phyloP scores from a whole-genome alignment of 2,329 filamentous ascomycete genomes.

The Pyrenophora teres region DNA sequence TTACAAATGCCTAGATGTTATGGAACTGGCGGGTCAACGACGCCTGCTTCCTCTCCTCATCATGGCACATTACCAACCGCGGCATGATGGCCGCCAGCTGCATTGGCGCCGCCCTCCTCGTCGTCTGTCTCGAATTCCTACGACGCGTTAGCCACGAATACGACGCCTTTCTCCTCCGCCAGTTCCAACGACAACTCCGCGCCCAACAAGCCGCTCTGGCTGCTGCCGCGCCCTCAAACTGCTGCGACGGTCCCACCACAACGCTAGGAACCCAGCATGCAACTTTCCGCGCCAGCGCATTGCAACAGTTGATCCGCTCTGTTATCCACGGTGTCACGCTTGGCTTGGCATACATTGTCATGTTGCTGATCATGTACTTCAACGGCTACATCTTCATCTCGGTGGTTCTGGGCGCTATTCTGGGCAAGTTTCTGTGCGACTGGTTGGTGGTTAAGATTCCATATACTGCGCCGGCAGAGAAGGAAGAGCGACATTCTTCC shows the following conservation, averaged over 20 bases:
- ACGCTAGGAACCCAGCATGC: constrained; percentile 33
- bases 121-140: constrained; percentile 72
- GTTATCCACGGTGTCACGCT: constrained; percentile 73
- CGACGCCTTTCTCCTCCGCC: constrained; percentile 67
- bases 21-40: constrained; percentile 80
- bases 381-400: constrained; percentile 78
- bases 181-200: constrained; percentile 50
- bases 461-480: constrained; percentile 27
- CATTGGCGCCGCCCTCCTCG: constrained; percentile 76
- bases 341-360: constrained; percentile 76
- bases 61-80: constrained; percentile 71
- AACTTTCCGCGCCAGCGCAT: constrained; percentile 59
- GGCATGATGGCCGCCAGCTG: constrained; percentile 81
- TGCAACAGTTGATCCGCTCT: constrained; percentile 70
- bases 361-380: constrained; percentile 71
- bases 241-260: constrained; percentile 30
- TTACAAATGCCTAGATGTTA: constrained; percentile 64
- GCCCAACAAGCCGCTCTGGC: constrained; percentile 28
- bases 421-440: constrained; percentile 74
- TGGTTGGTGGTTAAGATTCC: constrained; percentile 57
- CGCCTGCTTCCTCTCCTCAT: constrained; percentile 69
- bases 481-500: constrained; percentile 28
- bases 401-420: constrained; percentile 75
- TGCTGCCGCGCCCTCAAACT: constrained; percentile 23
- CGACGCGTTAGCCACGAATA: constrained; percentile 74